A percentile compares a stretch with the other conserved stretches of the same genome.
phyloP scores from a whole-genome alignment of 805 yeast species.

The Saturnispora halmiae region DNA sequence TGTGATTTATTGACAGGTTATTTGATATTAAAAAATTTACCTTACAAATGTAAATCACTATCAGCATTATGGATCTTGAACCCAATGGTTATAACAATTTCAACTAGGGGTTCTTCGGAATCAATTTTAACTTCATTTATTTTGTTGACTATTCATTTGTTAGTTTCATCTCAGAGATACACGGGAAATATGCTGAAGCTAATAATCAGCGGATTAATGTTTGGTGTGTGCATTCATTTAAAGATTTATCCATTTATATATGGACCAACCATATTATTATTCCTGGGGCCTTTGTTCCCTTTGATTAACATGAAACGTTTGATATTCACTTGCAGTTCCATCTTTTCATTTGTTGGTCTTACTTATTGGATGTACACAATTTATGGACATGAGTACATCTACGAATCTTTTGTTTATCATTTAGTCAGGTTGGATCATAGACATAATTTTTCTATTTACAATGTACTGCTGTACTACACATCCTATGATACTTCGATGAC shows the following conservation, averaged over 20 bases:
- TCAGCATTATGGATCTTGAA: constrained; percentile 69
- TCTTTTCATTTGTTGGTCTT: constrained; percentile 36
- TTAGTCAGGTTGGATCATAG: constrained; percentile 80
- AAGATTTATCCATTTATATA: constrained; percentile 90
- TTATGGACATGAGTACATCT: constrained; percentile 69
- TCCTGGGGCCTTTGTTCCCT: constrained; percentile 24
- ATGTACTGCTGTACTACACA: constrained; percentile 57
- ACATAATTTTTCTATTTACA: constrained; percentile 88
- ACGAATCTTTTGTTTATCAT: constrained; percentile 78
- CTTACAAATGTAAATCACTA: constrained; percentile 9
- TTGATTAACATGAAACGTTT: constrained; percentile 37
- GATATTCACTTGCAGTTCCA: constrained; percentile 33
- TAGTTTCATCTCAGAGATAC: constrained; percentile 27
- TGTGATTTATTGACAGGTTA: constrained; percentile 80
- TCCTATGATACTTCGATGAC: constrained; percentile 30
- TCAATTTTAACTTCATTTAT: constrained; percentile 76
- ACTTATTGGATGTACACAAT: constrained; percentile 52
- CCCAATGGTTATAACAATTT: constrained; percentile 90
- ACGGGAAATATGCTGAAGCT: not conserved
- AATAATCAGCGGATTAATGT: constrained; percentile 36
- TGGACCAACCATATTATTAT: constrained; percentile 56
- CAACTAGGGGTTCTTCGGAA: constrained; percentile 91
- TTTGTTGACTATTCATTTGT: constrained; percentile 44
- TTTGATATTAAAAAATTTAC: constrained; percentile 33
- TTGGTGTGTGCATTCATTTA: constrained; percentile 81